Evolutionary conservation across 345 rosid genomes (phyloP).

Genomic region (Eucalyptus viminalis): DNA sequence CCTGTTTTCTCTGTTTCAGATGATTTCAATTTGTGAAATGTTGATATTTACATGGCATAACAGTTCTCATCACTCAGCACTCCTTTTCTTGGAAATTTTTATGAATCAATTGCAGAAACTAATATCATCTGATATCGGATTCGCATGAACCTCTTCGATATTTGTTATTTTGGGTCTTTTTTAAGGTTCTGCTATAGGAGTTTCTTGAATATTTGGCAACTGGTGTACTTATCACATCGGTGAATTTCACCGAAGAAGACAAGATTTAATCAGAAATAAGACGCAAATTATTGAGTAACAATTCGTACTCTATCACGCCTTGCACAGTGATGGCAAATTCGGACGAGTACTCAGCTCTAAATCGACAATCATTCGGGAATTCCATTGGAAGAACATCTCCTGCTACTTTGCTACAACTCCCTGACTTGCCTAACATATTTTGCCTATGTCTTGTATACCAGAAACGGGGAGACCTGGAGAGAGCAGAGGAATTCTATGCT

Average conservation of each 20-base stretch:
- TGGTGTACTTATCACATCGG: neutral
- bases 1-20: neutral
- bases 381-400: neutral
- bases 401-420: neutral
- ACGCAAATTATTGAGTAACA: neutral
- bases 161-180: neutral
- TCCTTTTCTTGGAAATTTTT: neutral
- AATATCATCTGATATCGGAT: accelerated
- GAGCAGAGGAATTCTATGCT: slow-evolving; percentile 40
- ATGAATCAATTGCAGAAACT: neutral
- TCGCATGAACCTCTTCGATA: neutral
- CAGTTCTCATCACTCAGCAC: neutral
- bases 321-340: neutral
- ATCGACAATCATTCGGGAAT: neutral
- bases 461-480: slow-evolving; percentile 21
- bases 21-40: neutral
- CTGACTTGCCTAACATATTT: neutral
- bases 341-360: neutral
- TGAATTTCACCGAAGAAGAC: neutral
- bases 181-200: neutral
- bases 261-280: neutral
- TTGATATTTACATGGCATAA: neutral
- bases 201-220: neutral
- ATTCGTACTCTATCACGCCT: neutral
- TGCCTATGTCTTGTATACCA: neutral